Conservation (phyloP, 2,329 filamentous ascomycete genomes). For the Neopestalotiopsis sp. region DNA sequence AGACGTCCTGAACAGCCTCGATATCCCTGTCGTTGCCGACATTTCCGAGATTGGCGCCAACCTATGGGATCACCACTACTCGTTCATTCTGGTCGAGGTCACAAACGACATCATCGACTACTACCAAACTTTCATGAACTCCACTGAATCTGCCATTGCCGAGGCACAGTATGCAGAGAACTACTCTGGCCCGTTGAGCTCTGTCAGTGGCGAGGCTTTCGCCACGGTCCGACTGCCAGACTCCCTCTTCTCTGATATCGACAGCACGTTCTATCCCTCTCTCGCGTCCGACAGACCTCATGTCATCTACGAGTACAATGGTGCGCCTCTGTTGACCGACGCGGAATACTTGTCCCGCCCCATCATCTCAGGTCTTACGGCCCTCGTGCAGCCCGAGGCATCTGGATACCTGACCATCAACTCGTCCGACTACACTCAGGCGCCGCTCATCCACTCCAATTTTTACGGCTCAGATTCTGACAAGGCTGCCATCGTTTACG, state of each 20-base stretch:
- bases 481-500: conserved; percentile 22
- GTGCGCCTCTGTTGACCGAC: conserved; percentile 44
- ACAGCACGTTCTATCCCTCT: conserved; percentile 19
- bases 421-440: conserved; percentile 55
- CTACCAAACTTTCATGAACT: conserved; percentile 12
- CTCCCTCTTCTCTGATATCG: conserved; percentile 15
- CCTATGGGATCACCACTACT: conserved; percentile 25
- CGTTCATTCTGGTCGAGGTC: neutral
- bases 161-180: neutral
- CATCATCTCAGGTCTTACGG: conserved; percentile 42
- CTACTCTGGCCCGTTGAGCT: neutral
- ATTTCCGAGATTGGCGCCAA: conserved; percentile 37
- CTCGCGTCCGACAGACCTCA: conserved; percentile 25
- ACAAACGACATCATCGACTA: neutral
- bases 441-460: conserved; percentile 54
- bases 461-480: conserved; percentile 51
- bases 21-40: conserved; percentile 32
- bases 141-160: conserved; percentile 16
- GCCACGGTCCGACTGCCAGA: conserved; percentile 20
- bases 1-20: conserved; percentile 26
- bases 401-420: conserved; percentile 43
- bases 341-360: conserved; percentile 43
- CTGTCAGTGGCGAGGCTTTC: neutral
- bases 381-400: conserved; percentile 27
- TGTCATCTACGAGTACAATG: conserved; percentile 22